A percentile compares a stretch with the other conserved stretches of the same genome.
These are phyloP conservation scores for Porcisia deanei DNA, from an alignment of 208 protist species.

Conservation along the genomic window DNA sequence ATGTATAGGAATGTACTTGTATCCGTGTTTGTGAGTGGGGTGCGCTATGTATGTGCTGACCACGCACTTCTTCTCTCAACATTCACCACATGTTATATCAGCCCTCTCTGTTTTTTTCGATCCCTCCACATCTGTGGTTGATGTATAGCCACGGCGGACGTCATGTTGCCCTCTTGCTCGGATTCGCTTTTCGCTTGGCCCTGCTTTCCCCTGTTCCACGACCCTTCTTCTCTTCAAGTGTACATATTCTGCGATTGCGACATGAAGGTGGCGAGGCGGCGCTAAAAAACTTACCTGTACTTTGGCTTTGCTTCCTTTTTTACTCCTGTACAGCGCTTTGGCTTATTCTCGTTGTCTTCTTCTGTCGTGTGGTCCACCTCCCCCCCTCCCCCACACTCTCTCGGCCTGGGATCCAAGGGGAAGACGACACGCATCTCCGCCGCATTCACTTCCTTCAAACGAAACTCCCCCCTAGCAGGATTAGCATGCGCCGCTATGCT, in stretches of 20 bases:
- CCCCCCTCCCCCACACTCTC: not conserved
- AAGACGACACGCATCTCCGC: not conserved
- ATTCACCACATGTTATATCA: not conserved
- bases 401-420: not conserved
- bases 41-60: not conserved
- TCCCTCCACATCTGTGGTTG: not conserved
- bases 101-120: not conserved
- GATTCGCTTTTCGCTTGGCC: not conserved
- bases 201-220: not conserved
- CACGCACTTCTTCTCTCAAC: not conserved
- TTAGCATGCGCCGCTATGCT: too few species aligned
- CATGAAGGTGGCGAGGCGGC: not conserved
- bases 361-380: not conserved
- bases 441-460: not conserved
- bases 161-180: not conserved
- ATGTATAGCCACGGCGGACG: slow-evolving; percentile 1
- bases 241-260: not conserved
- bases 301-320: not conserved
- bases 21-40: not conserved
- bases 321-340: slow-evolving; percentile 1
- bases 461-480: not conserved
- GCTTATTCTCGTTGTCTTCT: not conserved
- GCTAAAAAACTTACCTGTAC: not conserved
- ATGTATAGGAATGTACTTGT: slow-evolving; percentile 1
- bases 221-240: not conserved